Evolutionary conservation across 345 rosid species (phyloP).

Genomic region (Ceriops zippeliana): DNA sequence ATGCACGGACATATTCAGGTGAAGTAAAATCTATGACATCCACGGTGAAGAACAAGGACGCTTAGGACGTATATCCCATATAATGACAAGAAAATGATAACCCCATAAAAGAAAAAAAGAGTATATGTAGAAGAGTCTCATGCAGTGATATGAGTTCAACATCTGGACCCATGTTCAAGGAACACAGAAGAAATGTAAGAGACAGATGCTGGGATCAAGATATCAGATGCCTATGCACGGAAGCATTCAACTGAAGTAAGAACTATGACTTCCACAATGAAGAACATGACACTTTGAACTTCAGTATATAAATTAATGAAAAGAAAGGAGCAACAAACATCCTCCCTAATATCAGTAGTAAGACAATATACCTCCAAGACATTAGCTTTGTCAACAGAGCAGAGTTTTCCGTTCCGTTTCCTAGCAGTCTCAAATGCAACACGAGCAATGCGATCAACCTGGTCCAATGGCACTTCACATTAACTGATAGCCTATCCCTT

Average conservation of each 20-base stretch:
- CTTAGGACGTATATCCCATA: background rate
- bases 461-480: constrained; percentile 15
- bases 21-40: too few species aligned
- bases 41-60: too few species aligned
- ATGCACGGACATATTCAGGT: too few species aligned
- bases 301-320: background rate
- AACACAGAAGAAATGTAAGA: too few species aligned
- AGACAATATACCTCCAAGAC: constrained; percentile 67
- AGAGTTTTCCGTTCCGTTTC: constrained; percentile 75
- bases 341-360: background rate
- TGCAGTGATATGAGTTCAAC: too few species aligned
- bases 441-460: constrained; percentile 97
- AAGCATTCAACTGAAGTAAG: too few species aligned
- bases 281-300: background rate
- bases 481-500: background rate
- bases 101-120: background rate
- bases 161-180: too few species aligned
- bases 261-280: too few species aligned
- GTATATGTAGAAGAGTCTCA: background rate
- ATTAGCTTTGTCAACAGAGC: constrained; percentile 98
- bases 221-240: too few species aligned
- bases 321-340: too few species aligned
- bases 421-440: constrained; percentile 91
- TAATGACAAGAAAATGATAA: background rate
- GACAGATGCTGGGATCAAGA: too few species aligned